Evolutionary conservation across 192 early-diverging fungal species (phyloP).

Genomic region (Linderina pennispora): DNA sequence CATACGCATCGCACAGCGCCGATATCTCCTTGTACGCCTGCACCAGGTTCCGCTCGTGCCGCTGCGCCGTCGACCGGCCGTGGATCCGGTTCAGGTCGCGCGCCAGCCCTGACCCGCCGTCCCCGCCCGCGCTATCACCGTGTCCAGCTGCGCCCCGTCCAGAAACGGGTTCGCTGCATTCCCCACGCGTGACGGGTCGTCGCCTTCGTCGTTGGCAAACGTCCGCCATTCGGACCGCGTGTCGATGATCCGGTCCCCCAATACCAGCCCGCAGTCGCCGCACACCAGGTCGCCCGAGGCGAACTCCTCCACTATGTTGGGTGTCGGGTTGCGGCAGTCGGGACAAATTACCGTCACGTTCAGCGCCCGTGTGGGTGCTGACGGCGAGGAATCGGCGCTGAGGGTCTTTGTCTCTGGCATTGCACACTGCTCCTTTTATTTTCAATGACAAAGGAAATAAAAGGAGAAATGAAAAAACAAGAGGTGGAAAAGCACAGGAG

Average conservation of each 20-base stretch:
- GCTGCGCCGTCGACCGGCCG: conserved; percentile 61
- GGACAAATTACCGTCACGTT: conserved; percentile 49
- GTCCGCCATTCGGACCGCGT: conserved; percentile 94
- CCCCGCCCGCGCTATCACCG: conserved; percentile 80
- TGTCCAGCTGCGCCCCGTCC: conserved; percentile 38
- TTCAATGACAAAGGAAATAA: background rate
- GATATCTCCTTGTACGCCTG: conserved; percentile 84
- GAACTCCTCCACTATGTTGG: conserved; percentile 96
- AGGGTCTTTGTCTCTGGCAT: background rate
- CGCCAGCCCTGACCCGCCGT: conserved; percentile 43
- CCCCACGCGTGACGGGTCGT: conserved; percentile 42
- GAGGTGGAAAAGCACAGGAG: background rate
- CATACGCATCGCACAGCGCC: conserved; percentile 82
- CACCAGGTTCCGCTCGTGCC: conserved; percentile 71
- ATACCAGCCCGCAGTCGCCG: conserved; percentile 89
- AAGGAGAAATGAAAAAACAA: background rate
- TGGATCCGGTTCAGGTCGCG: conserved; percentile 40
- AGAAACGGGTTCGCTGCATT: conserved; percentile 35
- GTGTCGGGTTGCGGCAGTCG: conserved; percentile 75
- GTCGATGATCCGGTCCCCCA: conserved; percentile 96
- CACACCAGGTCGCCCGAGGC: conserved; percentile 90
- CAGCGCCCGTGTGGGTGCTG: background rate
- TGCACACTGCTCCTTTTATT: background rate
- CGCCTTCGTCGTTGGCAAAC: conserved; percentile 44
- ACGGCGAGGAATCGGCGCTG: too few relatives aligned